Evolutionary conservation across 768 basidiomycete genomes (phyloP), one percentile per base, ranked within the genome.

Genomic region (Filobasidium floriforme): DNA sequence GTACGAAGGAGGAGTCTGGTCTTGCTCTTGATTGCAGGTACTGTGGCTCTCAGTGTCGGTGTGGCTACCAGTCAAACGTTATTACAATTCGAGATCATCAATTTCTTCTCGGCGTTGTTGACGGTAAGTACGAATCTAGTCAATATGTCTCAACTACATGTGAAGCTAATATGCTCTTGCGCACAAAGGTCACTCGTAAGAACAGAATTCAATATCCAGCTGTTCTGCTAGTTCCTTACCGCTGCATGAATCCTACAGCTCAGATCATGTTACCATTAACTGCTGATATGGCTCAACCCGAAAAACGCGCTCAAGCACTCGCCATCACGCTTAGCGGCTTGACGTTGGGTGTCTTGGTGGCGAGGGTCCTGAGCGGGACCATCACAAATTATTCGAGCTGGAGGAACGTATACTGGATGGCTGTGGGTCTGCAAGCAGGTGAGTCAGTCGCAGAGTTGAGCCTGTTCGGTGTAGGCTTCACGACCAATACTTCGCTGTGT

Each of bases 271-370:
- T 94, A 65, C 84, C 90, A 0, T 72, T 88, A 49, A 88, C 89
- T 0, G 91, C 86, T 1, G 92, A 94, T 77, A 83, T 93, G 29
- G 90, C 90, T 0, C 85, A 88, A 0, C 84, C 87, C 0, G 82
- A 86, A 59, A 83, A 84, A 24, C 84, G 90, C 29, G 90, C 87
- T 0, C 82, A 86, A 6, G 87, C 90, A 0, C 82, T 94, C 51
- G 86, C 88, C 0, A 86, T 91, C 63, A 79, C 79, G 14, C 65
- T 81, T 26, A 73, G 67, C 15, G 71, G 79, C 0, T 67, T 79
- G 40, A 71, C 75, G 18, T 65, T 71, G 22, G 76, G 76, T 29
- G 44, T 77, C 55, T 72, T 77, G 0, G 37, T 73, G 1, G 76
- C 74, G 3, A 43, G 76, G 52, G 74, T 77, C 1, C 51, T 77